Evolutionary conservation across 345 rosid species (phyloP).

Genomic region (Rhodamnia rubescens): DNA sequence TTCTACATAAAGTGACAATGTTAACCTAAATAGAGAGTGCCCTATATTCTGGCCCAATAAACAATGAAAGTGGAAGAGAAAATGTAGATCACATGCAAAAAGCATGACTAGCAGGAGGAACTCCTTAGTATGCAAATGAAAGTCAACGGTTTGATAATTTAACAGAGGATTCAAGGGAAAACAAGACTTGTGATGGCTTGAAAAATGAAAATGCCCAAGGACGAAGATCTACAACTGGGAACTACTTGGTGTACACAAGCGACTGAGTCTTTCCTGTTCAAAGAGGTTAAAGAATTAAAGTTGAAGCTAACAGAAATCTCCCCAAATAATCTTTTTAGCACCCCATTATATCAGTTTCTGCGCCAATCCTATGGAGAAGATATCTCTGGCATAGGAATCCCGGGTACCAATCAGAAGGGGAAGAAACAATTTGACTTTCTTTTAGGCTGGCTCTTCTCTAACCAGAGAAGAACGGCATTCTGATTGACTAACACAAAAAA

Average conservation of each 20-base stretch:
- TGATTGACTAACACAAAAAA: background rate
- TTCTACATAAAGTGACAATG: background rate
- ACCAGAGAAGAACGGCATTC: background rate
- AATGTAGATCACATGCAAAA: background rate
- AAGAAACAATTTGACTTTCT: background rate
- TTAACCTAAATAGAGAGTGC: background rate
- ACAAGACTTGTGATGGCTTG: background rate
- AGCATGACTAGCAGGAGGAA: background rate
- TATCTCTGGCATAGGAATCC: background rate
- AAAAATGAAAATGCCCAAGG: background rate
- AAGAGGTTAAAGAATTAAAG: background rate
- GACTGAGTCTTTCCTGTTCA: background rate
- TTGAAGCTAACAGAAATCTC: background rate
- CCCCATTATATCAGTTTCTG: background rate
- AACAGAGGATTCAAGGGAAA: background rate
- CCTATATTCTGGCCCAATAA: background rate
- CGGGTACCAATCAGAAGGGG: background rate
- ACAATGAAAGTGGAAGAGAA: background rate
- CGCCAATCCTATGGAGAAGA: background rate
- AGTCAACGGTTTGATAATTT: background rate
- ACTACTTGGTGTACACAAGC: background rate
- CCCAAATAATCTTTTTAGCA: background rate
- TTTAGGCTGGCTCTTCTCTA: background rate
- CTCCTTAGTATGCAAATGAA: background rate
- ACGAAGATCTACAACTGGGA: background rate